A percentile compares a stretch with the other conserved stretches of the same genome.
Evolutionary conservation across 768 basidiomycete species (phyloP).

Genomic region (Suillus ampliporus): DNA sequence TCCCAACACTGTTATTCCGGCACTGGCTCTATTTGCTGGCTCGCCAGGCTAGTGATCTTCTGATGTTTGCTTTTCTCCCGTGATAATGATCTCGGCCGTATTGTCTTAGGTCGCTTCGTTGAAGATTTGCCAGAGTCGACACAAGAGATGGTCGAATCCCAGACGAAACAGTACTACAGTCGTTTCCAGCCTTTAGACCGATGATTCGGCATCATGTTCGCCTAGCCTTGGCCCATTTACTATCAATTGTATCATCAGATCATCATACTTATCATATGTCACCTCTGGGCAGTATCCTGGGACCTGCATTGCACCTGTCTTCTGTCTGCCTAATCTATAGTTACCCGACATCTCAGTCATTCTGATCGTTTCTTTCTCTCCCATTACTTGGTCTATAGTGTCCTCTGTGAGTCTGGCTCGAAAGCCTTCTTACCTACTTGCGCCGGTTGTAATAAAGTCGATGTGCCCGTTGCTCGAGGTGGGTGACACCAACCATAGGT

Average conservation of each 20-base stretch:
- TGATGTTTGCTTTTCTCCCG: constrained; percentile 3
- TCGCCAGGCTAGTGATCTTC: constrained; percentile 74
- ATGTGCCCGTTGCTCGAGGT: no score
- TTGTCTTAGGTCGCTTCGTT: constrained; percentile 68
- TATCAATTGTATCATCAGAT: constrained; percentile 14
- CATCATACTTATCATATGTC: constrained; percentile 2
- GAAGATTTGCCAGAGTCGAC: constrained; percentile 93
- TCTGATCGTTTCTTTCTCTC: neutral
- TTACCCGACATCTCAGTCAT: neutral
- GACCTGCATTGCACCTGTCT: neutral
- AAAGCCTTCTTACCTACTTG: no score
- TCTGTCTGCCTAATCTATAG: neutral
- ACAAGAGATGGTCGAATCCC: constrained; percentile 87
- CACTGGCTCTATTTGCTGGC: constrained; percentile 82
- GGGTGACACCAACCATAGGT: no score
- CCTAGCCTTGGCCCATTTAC: neutral
- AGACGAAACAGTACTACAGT: constrained; percentile 85
- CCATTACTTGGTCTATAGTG: neutral
- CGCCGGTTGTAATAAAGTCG: neutral
- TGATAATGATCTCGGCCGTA: constrained; percentile 6
- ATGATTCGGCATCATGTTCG: constrained; percentile 17
- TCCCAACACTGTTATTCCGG: constrained; percentile 91
- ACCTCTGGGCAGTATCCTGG: neutral
- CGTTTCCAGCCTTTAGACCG: constrained; percentile 73
- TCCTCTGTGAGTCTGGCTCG: neutral